Percentiles rank a stretch among this genome's conserved stretches.
Evolutionary conservation across 305 asterid genomes (phyloP).

Genomic region (Fraxinus sp.): DNA sequence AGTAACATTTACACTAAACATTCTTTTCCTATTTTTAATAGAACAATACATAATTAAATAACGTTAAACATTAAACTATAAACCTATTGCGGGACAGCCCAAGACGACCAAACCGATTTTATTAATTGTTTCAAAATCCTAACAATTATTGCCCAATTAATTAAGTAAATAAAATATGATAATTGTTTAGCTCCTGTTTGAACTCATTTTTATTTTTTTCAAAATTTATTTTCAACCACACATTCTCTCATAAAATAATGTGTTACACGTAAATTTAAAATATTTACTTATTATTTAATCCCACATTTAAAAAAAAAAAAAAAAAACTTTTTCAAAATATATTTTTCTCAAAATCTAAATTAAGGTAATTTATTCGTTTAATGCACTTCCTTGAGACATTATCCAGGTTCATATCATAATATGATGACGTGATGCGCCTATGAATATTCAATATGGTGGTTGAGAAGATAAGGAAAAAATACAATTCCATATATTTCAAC

Average conservation of each 20-base stretch:
- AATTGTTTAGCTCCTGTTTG: background rate
- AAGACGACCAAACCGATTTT: background rate
- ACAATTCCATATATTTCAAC: no score
- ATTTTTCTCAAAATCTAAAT: no score
- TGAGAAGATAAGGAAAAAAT: background rate
- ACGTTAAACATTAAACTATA: background rate
- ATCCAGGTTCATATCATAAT: background rate
- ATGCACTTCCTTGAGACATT: background rate
- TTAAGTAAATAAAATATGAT: background rate
- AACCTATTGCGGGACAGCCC: background rate
- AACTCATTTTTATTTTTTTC: no score
- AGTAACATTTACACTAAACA: background rate
- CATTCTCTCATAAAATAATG: no score
- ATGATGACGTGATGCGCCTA: background rate
- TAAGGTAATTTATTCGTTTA: background rate
- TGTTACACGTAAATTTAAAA: no score
- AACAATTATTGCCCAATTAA: background rate
- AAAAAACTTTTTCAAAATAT: no score
- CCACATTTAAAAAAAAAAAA: no score
- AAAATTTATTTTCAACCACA: no score
- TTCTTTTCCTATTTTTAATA: background rate
- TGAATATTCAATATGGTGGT: background rate
- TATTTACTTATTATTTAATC: no score
- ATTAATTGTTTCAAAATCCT: background rate
- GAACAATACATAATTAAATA: background rate